A percentile compares a stretch with the other conserved stretches of the same genome.
phyloP scores from a whole-genome alignment of 148 eudicot genomes.

The Polygonum maritimum region DNA sequence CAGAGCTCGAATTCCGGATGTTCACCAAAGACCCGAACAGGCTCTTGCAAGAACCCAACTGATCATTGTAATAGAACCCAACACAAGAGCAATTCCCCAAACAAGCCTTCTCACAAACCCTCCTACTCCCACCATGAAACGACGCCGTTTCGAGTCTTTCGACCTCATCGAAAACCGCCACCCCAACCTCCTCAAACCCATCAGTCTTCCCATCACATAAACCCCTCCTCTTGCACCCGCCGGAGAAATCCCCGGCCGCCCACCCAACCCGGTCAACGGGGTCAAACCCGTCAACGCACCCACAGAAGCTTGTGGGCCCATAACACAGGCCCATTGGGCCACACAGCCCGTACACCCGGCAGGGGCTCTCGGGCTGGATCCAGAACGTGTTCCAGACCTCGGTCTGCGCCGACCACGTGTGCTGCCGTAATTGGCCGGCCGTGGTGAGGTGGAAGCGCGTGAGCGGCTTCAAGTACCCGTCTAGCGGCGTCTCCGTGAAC shows the following conservation, averaged over 20 bases:
- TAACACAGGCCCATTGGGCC: conserved; percentile 55
- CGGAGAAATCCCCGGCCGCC: conserved; percentile 47
- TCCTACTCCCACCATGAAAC: conserved; percentile 25
- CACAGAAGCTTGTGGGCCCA: conserved; percentile 26
- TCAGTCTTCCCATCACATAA: conserved; percentile 22
- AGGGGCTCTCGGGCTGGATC: conserved; percentile 57
- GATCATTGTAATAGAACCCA: conserved; percentile 36
- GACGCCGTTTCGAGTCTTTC: conserved; percentile 22
- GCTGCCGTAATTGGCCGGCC: conserved; percentile 55
- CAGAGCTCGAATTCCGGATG: conserved; percentile 38
- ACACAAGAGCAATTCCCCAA: conserved; percentile 57
- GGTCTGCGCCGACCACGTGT: conserved; percentile 52
- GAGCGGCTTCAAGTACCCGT: conserved; percentile 24
- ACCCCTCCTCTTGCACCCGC: conserved; percentile 38
- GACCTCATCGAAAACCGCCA: conserved; percentile 33
- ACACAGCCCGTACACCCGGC: conserved; percentile 49
- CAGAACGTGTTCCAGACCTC: conserved; percentile 70
- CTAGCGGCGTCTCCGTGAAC: conserved; percentile 39
- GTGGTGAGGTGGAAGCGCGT: conserved; percentile 44
- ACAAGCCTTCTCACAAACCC: conserved; percentile 42
- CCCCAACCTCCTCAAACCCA: conserved; percentile 52
- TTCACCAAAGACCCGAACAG: conserved; percentile 46
- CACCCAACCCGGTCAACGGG: conserved; percentile 35
- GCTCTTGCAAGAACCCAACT: conserved; percentile 33
- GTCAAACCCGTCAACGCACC: conserved; percentile 41